These are phyloP conservation scores for Huiozyma naganishii DNA, from an alignment of 805 yeast species.

Conservation along the genomic window DNA sequence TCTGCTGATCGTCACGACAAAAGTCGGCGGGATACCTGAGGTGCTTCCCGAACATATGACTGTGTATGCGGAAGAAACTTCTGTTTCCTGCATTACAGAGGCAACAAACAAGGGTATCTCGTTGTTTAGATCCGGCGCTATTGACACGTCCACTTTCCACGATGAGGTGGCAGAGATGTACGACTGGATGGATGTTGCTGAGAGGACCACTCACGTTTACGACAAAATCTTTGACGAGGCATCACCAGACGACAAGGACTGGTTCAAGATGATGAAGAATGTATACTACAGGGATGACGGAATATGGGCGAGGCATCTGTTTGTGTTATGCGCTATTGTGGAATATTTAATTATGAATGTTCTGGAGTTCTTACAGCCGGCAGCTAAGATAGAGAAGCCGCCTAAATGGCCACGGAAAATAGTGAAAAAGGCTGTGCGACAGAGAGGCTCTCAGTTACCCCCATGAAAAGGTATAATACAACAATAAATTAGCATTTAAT, in stretches of 20 bases:
- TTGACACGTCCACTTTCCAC: constrained; percentile 72
- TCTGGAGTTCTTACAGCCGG: constrained; percentile 65
- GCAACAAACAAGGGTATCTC: constrained; percentile 65
- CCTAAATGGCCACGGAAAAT: constrained; percentile 59
- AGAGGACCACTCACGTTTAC: constrained; percentile 76
- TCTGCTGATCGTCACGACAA: constrained; percentile 81
- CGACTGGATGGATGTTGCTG: constrained; percentile 85
- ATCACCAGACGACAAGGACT: constrained; percentile 36
- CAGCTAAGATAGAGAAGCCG: constrained; percentile 57
- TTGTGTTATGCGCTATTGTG: constrained; percentile 67
- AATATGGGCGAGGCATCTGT: constrained; percentile 77
- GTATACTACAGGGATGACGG: constrained; percentile 55
- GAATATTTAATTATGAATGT: constrained; percentile 57
- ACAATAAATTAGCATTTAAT: background rate
- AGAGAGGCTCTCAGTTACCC: background rate
- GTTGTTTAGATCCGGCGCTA: constrained; percentile 40
- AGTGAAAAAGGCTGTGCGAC: background rate
- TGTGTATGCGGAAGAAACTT: constrained; percentile 70
- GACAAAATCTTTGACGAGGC: constrained; percentile 32
- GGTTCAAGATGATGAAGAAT: constrained; percentile 48
- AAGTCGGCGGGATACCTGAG: constrained; percentile 96
- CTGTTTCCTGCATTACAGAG: constrained; percentile 68
- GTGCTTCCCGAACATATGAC: constrained; percentile 92
- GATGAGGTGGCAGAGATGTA: constrained; percentile 70
- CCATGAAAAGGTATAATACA: background rate